phyloP scores from a whole-genome alignment of 1,139 yeast species.

The Yamadazyma atlantica region DNA sequence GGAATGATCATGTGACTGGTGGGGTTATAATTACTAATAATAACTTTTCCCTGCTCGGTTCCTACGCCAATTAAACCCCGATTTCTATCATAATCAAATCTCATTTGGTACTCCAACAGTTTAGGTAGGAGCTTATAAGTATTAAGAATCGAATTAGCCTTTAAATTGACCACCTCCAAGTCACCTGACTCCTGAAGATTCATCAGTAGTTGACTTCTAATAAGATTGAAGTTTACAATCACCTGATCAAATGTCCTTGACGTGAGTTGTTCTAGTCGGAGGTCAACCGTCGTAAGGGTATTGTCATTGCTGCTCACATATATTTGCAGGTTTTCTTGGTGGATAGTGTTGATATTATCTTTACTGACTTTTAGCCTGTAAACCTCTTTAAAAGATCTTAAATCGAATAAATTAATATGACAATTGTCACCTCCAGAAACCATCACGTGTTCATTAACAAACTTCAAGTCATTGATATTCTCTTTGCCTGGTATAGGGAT shows the following conservation, averaged over 20 bases:
- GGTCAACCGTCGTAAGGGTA: constrained; percentile 24
- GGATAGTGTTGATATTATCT: constrained; percentile 31
- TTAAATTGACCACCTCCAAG: constrained; percentile 4
- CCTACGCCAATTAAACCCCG: neutral
- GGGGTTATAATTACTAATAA: constrained; percentile 3
- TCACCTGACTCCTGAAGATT: constrained; percentile 8
- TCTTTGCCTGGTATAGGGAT: constrained; percentile 12
- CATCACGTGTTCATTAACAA: constrained; percentile 16
- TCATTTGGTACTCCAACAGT: neutral
- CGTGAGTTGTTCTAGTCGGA: constrained; percentile 21
- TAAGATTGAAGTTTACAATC: constrained; percentile 11
- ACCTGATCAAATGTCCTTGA: constrained; percentile 15
- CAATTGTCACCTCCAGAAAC: constrained; percentile 26
- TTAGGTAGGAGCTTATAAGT: constrained; percentile 4
- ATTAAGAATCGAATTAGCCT: constrained; percentile 4
- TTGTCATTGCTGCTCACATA: constrained; percentile 32
- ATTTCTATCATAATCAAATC: neutral
- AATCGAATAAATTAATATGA: constrained; percentile 15
- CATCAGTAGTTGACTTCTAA: neutral
- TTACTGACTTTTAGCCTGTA: constrained; percentile 19
- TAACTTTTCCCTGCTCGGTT: neutral
- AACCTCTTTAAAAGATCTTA: constrained; percentile 11
- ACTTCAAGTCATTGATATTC: constrained; percentile 10
- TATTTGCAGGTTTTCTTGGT: constrained; percentile 11
- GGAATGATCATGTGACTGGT: constrained; percentile 8